phyloP scores from a whole-genome alignment of 1,284 basidiomycete species.

The Coniferiporia weirii region DNA sequence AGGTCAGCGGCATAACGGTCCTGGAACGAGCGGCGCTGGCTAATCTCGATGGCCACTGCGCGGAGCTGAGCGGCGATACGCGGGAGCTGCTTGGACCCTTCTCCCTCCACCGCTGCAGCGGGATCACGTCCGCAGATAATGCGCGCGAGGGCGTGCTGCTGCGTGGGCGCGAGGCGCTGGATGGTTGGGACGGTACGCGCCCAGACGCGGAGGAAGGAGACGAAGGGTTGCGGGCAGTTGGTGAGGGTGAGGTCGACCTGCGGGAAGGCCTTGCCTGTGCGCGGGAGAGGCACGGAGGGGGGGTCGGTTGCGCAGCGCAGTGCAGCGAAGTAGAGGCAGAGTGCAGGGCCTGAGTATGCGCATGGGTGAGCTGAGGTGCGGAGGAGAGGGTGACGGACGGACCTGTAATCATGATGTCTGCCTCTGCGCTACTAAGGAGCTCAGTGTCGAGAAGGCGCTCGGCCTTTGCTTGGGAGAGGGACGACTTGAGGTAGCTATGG shows the following conservation, averaged over 20 bases:
- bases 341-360: conserved; percentile 46
- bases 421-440: conserved; percentile 66
- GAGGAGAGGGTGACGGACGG: conserved; percentile 21
- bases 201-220: conserved; percentile 69
- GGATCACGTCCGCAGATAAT: conserved; percentile 63
- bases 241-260: conserved; percentile 43
- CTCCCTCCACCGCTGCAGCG: conserved; percentile 33
- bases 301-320: conserved; percentile 56
- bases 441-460: conserved; percentile 68
- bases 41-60: conserved; percentile 75
- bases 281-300: conserved; percentile 55
- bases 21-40: conserved; percentile 76
- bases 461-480: conserved; percentile 66
- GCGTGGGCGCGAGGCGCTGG: conserved; percentile 53
- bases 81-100: conserved; percentile 30
- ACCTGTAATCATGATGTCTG: conserved; percentile 79
- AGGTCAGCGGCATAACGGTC: conserved; percentile 66
- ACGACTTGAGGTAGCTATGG: conserved; percentile 73
- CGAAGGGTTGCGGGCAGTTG: conserved; percentile 59
- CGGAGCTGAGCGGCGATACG: conserved; percentile 71
- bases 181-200: conserved; percentile 57
- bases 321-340: conserved; percentile 67
- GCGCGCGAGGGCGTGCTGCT: conserved; percentile 75
- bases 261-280: conserved; percentile 27
- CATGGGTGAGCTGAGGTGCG: background rate